Conservation (phyloP, 1,284 basidiomycete species). For the Ceratobasidium sp. region DNA sequence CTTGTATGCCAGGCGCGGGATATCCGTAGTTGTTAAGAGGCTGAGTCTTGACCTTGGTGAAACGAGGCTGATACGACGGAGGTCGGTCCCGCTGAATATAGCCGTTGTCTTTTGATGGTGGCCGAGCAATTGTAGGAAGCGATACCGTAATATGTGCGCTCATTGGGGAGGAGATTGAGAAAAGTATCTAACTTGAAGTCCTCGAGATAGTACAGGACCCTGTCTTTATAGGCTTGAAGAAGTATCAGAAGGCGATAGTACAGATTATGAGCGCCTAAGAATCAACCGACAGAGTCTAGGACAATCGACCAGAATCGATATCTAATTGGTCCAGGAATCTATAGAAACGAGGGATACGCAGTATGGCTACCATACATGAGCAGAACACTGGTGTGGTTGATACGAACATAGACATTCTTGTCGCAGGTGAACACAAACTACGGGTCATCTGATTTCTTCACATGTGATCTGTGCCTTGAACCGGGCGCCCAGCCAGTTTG, state of each 20-base stretch:
- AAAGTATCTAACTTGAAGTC: neutral
- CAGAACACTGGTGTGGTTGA: neutral
- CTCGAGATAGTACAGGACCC: neutral
- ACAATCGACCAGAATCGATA: neutral
- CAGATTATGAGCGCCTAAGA: neutral
- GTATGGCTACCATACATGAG: neutral
- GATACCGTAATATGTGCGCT: neutral
- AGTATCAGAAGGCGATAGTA: neutral
- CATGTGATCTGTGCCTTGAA: neutral
- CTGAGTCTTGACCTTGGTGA: conserved; percentile 1
- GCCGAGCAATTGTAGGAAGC: neutral
- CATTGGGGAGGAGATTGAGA: neutral
- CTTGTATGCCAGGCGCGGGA: conserved; percentile 33
- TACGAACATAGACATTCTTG: neutral
- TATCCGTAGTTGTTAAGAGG: conserved; percentile 30
- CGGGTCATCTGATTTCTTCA: neutral
- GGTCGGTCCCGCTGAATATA: conserved; percentile 18
- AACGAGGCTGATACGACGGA: conserved; percentile 22
- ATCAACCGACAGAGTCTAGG: neutral
- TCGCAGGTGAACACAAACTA: neutral
- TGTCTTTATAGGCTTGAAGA: neutral
- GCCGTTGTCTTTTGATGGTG: neutral
- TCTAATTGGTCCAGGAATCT: neutral
- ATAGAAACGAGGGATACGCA: neutral
- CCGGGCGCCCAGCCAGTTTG: no score